phyloP scores from a whole-genome alignment of 495 filamentous ascomycete genomes.

The Rostrohypoxylon terebratum region DNA sequence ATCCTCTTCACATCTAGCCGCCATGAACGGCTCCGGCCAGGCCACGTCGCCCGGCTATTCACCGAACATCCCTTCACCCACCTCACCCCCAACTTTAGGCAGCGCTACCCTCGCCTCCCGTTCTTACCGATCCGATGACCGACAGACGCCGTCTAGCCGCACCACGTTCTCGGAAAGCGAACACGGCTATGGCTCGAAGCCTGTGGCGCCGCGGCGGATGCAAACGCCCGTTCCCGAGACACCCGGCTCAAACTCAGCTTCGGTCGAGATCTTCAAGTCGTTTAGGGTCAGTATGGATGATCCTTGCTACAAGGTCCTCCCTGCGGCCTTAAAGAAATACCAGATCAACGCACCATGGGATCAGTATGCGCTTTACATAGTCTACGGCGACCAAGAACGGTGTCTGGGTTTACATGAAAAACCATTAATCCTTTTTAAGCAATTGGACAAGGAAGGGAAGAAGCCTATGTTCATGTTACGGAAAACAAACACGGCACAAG shows the following conservation, averaged over 20 bases:
- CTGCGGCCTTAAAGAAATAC: slow-evolving; percentile 95
- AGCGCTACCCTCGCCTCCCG: slow-evolving; percentile 67
- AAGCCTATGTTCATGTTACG: slow-evolving; percentile 99
- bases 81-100: slow-evolving; percentile 71
- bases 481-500: slow-evolving; percentile 66
- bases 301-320: slow-evolving; percentile 95
- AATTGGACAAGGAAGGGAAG: slow-evolving; percentile 92
- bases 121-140: slow-evolving; percentile 61
- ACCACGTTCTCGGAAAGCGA: slow-evolving; percentile 63
- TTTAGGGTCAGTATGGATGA: slow-evolving; percentile 98
- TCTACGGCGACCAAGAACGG: slow-evolving; percentile 95
- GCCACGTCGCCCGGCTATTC: slow-evolving; percentile 70
- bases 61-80: slow-evolving; percentile 83
- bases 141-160: slow-evolving; percentile 60
- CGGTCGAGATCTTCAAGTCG: slow-evolving; percentile 96
- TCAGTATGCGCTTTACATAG: slow-evolving; percentile 96
- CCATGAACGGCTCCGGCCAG: slow-evolving; percentile 73
- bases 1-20: slow-evolving; percentile 80
- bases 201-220: slow-evolving; percentile 57
- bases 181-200: slow-evolving; percentile 58
- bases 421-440: slow-evolving; percentile 95
- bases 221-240: slow-evolving; percentile 66
- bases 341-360: slow-evolving; percentile 98
- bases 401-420: slow-evolving; percentile 92
- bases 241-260: slow-evolving; percentile 60